Percentiles rank a stretch among this genome's conserved stretches.
phyloP scores from a whole-genome alignment of 1,284 basidiomycete species.

The Ganoderma sinense region DNA sequence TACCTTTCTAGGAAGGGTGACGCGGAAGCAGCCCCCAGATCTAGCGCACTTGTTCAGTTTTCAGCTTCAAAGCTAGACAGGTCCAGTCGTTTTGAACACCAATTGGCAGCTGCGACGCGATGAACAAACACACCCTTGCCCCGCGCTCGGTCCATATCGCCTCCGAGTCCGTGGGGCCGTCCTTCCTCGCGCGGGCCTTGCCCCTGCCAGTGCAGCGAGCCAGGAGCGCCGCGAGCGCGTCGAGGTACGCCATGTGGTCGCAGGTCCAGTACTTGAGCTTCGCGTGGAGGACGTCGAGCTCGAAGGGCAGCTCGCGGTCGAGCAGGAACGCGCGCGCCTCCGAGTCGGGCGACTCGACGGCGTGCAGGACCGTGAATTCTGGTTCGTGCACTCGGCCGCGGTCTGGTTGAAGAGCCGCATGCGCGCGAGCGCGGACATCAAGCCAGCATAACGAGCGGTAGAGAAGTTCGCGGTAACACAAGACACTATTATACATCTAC shows the following conservation, averaged over 20 bases:
- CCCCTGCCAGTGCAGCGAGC: constrained; percentile 76
- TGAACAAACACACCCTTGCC: constrained; percentile 70
- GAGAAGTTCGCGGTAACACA: background rate
- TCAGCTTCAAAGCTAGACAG: background rate
- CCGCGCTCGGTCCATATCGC: constrained; percentile 85
- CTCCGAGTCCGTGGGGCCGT: constrained; percentile 50
- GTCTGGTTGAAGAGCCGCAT: constrained; percentile 84
- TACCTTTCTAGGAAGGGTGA: too few species aligned
- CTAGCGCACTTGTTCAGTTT: background rate
- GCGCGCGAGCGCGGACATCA: constrained; percentile 72
- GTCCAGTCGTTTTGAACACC: background rate
- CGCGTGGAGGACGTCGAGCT: constrained; percentile 78
- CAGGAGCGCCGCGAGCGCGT: constrained; percentile 81
- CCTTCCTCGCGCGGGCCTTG: constrained; percentile 55
- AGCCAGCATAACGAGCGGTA: background rate
- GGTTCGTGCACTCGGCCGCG: constrained; percentile 78
- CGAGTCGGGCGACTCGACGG: constrained; percentile 59
- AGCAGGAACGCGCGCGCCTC: constrained; percentile 60
- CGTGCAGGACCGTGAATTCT: constrained; percentile 76
- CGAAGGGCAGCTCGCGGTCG: constrained; percentile 75
- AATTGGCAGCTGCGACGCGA: constrained; percentile 77
- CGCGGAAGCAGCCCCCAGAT: too few species aligned
- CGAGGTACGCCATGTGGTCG: constrained; percentile 78
- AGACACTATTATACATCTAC: background rate
- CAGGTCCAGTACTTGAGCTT: constrained; percentile 78